phyloP scores from a whole-genome alignment of 306 rosid genomes.

The Prunus mongolica region DNA sequence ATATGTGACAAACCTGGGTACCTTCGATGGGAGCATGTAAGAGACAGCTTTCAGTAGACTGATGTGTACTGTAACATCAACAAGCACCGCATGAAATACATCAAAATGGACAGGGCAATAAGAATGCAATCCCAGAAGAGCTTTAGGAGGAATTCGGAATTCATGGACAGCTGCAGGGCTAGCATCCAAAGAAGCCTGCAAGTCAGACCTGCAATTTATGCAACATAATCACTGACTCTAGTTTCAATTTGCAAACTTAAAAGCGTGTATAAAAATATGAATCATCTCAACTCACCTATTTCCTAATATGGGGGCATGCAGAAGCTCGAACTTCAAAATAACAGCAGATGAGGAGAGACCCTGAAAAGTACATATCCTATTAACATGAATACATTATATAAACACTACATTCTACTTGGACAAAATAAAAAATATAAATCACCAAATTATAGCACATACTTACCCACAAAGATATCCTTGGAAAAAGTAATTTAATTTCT shows the following conservation, averaged over 20 bases:
- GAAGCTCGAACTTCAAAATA: conserved; percentile 89
- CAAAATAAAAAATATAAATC: not conserved
- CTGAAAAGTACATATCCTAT: conserved; percentile 43
- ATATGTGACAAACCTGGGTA: conserved; percentile 61
- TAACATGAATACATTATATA: conserved; percentile 14
- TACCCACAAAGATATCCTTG: not conserved
- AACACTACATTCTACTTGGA: not conserved
- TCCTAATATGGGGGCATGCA: conserved; percentile 60
- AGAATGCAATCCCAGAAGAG: conserved; percentile 80
- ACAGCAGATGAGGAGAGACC: conserved; percentile 61
- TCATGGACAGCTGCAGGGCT: conserved; percentile 75
- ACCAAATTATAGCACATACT: not conserved
- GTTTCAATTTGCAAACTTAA: conserved; percentile 21
- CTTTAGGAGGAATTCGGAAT: conserved; percentile 80
- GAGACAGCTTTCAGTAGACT: conserved; percentile 57
- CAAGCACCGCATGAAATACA: conserved; percentile 70
- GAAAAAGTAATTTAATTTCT: not conserved
- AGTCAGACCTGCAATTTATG: conserved; percentile 48
- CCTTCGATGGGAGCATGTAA: conserved; percentile 38
- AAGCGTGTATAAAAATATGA: not conserved
- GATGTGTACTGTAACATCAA: conserved; percentile 75
- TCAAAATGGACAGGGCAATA: conserved; percentile 87
- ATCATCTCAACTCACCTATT: conserved; percentile 55
- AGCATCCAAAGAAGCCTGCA: conserved; percentile 47
- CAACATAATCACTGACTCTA: conserved; percentile 32